Conservation (phyloP, 257 asterid genomes). For the Solanum bulbocastanum region DNA sequence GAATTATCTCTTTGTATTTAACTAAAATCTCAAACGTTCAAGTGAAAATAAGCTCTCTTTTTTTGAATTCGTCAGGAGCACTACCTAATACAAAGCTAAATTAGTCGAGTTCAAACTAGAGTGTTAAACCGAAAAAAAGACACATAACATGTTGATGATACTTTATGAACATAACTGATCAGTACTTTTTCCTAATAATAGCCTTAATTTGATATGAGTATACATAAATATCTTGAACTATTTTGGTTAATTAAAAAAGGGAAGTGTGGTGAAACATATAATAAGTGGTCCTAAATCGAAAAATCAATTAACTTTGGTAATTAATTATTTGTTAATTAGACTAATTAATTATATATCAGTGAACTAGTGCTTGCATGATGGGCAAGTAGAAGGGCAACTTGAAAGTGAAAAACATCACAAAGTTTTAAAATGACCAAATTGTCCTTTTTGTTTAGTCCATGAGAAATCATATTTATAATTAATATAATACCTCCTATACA, state of each 20-base stretch:
- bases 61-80: background rate
- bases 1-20: background rate
- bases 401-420: background rate
- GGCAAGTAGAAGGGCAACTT: background rate
- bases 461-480: background rate
- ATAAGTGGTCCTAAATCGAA: background rate
- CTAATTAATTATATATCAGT: background rate
- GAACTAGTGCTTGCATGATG: background rate
- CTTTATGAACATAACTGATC: background rate
- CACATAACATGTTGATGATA: background rate
- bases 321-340: background rate
- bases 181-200: background rate
- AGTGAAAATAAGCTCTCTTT: background rate
- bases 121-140: background rate
- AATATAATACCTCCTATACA: background rate
- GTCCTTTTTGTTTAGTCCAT: background rate
- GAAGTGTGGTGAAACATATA: background rate
- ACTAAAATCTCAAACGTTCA: background rate
- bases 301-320: background rate
- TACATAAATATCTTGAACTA: background rate
- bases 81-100: background rate
- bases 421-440: background rate
- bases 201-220: background rate
- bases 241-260: background rate
- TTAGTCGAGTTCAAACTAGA: fast-evolving